These are phyloP conservation scores for Penicillium tannophilum DNA, from an alignment of 495 filamentous ascomycete genomes.

Conservation along the genomic window DNA sequence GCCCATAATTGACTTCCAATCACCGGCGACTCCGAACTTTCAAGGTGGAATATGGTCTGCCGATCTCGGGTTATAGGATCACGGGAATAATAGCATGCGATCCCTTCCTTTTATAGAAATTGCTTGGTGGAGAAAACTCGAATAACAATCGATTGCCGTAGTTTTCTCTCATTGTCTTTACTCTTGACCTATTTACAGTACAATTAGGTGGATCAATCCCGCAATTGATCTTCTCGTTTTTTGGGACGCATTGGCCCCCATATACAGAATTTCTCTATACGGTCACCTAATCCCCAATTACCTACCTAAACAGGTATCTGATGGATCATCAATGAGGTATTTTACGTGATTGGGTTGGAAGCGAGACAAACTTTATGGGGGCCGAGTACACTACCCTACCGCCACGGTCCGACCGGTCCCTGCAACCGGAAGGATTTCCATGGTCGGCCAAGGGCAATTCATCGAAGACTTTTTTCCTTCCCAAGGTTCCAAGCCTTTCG, in stretches of 20 bases:
- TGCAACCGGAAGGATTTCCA: not conserved
- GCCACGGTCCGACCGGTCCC: not conserved
- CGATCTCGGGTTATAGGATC: slow-evolving; percentile 1
- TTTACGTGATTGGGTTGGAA: not conserved
- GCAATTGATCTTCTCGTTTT: too few relatives aligned
- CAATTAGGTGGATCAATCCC: too few relatives aligned
- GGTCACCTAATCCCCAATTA: too few relatives aligned
- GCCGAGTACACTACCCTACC: not conserved
- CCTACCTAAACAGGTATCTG: slow-evolving; percentile 1
- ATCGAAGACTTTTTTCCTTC: not conserved
- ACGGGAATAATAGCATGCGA: not conserved
- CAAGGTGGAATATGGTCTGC: not conserved
- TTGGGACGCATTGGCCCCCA: too few relatives aligned
- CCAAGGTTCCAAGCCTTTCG: too few relatives aligned
- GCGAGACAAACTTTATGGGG: not conserved
- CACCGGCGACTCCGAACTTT: slow-evolving; percentile 10
- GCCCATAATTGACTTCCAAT: not conserved
- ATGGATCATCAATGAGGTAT: slow-evolving; percentile 7
- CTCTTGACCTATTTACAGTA: too few relatives aligned
- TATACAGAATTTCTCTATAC: too few relatives aligned
- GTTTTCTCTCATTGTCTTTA: too few relatives aligned
- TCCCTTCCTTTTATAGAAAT: not conserved
- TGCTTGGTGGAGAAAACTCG: not conserved
- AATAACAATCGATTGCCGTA: not conserved
- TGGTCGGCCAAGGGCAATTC: not conserved